Conservation (phyloP, 371 early-diverging fungal species). For the Lichtheimia ramosa region DNA sequence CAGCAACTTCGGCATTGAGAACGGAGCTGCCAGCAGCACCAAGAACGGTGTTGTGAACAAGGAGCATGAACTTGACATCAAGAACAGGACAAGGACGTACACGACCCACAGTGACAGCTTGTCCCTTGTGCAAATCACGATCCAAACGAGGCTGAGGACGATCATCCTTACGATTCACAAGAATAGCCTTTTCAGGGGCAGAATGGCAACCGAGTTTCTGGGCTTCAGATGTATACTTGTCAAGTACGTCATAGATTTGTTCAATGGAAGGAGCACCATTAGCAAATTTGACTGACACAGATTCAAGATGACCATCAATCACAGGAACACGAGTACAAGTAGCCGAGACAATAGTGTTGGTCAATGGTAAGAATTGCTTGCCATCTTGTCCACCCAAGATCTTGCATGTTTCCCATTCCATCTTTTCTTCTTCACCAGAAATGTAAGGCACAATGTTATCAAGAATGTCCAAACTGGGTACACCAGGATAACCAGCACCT, state of each 20-base stretch:
- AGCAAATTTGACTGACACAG: slow-evolving; percentile 85
- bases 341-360: slow-evolving; percentile 79
- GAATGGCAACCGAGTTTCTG: slow-evolving; percentile 73
- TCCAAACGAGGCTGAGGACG: slow-evolving; percentile 96
- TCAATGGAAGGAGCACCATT: slow-evolving; percentile 66
- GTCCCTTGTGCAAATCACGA: slow-evolving; percentile 80
- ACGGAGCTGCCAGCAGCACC: slow-evolving; percentile 96
- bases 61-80: slow-evolving; percentile 86
- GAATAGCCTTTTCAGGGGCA: slow-evolving; percentile 81
- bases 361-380: slow-evolving; percentile 48
- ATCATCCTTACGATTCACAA: slow-evolving; percentile 71
- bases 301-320: slow-evolving; percentile 92
- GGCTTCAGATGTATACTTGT: slow-evolving; percentile 75
- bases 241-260: slow-evolving; percentile 68
- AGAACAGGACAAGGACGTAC: slow-evolving; percentile 82
- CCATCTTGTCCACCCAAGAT: slow-evolving; percentile 76
- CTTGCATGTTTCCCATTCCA: slow-evolving; percentile 92
- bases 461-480: slow-evolving; percentile 88
- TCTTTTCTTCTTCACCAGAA: slow-evolving; percentile 96
- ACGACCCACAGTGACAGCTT: slow-evolving; percentile 90
- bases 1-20: slow-evolving; percentile 93
- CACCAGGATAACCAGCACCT: slow-evolving; percentile 97
- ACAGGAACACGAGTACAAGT: slow-evolving; percentile 96
- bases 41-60: slow-evolving; percentile 94
- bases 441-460: slow-evolving; percentile 95